Evolutionary conservation across 768 basidiomycete species (phyloP).

Genomic region (Boletus barrowsii): DNA sequence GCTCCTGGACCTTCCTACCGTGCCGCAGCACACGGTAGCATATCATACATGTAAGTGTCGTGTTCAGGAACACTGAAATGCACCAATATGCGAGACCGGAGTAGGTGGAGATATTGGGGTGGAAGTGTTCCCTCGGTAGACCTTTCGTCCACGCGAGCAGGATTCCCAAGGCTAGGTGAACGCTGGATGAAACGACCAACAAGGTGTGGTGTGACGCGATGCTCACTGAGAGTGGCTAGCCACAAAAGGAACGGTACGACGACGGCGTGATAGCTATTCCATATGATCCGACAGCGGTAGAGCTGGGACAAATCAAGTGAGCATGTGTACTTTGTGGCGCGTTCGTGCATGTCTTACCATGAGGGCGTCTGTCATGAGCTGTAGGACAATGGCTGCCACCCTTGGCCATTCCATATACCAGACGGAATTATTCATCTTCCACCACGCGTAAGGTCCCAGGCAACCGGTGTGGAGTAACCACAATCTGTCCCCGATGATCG

Average conservation of each 20-base stretch:
- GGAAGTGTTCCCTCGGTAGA: constrained; percentile 9
- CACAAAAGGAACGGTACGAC: background rate
- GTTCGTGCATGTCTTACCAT: constrained; percentile 1
- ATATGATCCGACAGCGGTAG: background rate
- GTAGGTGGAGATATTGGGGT: background rate
- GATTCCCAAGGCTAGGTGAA: constrained; percentile 7
- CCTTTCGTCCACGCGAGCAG: constrained; percentile 8
- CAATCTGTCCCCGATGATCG: constrained; percentile 28
- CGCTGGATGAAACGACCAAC: background rate
- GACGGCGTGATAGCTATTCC: background rate
- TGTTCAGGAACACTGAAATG: background rate
- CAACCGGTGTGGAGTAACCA: constrained; percentile 35
- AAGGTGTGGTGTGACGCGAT: background rate
- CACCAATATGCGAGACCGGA: constrained; percentile 12
- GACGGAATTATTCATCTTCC: constrained; percentile 16
- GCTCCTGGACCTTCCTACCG: background rate
- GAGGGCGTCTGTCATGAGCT: constrained; percentile 12
- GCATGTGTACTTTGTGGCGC: background rate
- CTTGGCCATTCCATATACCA: constrained; percentile 28
- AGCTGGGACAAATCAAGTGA: constrained; percentile 28
- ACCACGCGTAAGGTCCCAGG: constrained; percentile 34
- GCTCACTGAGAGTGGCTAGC: background rate
- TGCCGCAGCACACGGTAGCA: constrained; percentile 14
- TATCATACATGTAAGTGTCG: constrained; percentile 3
- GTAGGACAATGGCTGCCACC: background rate